Evolutionary conservation across 805 yeast genomes (phyloP), one percentile per base, ranked within the genome.

Genomic region (Candida manassasensis): DNA sequence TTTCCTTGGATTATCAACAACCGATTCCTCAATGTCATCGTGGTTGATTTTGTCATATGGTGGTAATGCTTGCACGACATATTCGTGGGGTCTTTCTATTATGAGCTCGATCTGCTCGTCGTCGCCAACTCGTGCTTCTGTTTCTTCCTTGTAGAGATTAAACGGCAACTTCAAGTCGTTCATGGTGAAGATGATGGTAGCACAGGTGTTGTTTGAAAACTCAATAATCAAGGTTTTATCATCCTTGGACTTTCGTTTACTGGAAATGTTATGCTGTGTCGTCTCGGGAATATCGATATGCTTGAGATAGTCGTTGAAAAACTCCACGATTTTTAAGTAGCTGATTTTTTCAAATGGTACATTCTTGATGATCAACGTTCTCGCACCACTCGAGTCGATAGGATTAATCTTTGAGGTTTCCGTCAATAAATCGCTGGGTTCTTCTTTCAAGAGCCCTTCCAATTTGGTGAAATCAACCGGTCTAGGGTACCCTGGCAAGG

Each of bases 401-500:
- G 72, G 65, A 31, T 64, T 67, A 35, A 66, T 61, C 35, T 55
- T 57, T 13, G 68, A 59, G 7, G 53, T 39, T 12, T 53, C 64
- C 16, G 51, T 55, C 32, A 63, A 45, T n/a, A 62, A 51, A 36
- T 59, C 62, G 25, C 50, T 53, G 3, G 56, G 44, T 36, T 50
- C 55, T 29, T 66, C 69, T 19, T 57, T 55, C 13, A 59, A 50
- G 9, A 57, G 57, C 4, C 72, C 63, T 33, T 60, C 69, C 22
- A 63, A 47, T 38, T 65, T 71, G 4, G 69, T 62, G 15, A 64
- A 55, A 26, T 65, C 55, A 34, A 65, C 67, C 6, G 69, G 70
- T 41, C 70, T 48, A 0, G 78, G 78, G 43, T 67, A 70, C 3
- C 88, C 88, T 1, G 93, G 90, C 12, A 75, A 63, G 2, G 89